These are phyloP conservation scores for Alternaria novae-zelandiae DNA, from an alignment of 2,329 filamentous ascomycete genomes.

Conservation along the genomic window DNA sequence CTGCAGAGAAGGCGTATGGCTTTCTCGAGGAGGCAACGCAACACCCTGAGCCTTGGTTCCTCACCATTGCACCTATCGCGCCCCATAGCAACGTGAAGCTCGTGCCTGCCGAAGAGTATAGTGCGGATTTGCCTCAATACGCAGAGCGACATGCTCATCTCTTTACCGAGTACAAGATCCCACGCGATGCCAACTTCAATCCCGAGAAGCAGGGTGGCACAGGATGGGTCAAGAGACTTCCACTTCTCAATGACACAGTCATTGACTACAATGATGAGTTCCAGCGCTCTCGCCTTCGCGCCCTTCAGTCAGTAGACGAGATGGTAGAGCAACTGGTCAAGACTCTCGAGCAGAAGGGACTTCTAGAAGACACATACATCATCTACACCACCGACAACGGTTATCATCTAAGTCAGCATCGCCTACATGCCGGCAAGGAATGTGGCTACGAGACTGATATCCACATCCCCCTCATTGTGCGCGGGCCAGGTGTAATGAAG, in stretches of 20 bases:
- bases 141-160: background rate
- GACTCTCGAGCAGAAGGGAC: constrained; percentile 48
- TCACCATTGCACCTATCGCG: constrained; percentile 68
- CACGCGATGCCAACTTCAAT: background rate
- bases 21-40: constrained; percentile 65
- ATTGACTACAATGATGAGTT: background rate
- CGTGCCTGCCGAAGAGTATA: background rate
- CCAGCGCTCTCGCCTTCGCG: constrained; percentile 39
- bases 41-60: constrained; percentile 50
- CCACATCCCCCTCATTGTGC: background rate
- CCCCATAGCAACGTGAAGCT: constrained; percentile 60
- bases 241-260: background rate
- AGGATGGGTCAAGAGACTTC: background rate
- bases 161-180: background rate
- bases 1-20: constrained; percentile 63
- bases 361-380: constrained; percentile 55
- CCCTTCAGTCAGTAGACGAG: constrained; percentile 62
- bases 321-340: constrained; percentile 54
- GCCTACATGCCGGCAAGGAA: constrained; percentile 39
- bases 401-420: constrained; percentile 46
- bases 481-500: background rate
- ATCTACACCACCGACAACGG: constrained; percentile 49
- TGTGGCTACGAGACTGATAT: background rate
- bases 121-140: background rate
- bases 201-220: background rate